Base-by-base conservation (phyloP, 108 stramenopile species). In the Asterionellopsis glacialis region DNA sequence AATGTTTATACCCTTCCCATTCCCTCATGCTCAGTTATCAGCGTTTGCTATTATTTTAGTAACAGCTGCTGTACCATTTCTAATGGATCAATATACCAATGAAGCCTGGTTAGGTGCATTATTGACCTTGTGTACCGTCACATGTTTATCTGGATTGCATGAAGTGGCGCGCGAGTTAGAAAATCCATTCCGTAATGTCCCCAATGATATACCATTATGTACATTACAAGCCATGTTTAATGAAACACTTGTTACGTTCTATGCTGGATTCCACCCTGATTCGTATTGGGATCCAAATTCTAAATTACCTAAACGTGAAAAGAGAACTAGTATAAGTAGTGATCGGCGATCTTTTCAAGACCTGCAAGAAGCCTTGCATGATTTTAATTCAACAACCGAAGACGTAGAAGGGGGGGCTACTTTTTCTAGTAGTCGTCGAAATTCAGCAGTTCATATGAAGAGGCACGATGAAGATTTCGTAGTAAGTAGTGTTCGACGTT, bases 1-100 rank as follows among this genome's bases (percentile, higher is more conserved):
- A 45, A 77, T 73, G 75, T 83, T 57, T 43, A 77, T 82, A 15
- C 89, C 89, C 18, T 91, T 91, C 49, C 89, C 89, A 11, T 87
- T 91, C 59, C 74, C 71, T 1, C 86, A 85, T 73, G 86, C 84
- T 0, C 90, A 91, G 50, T 40, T 88, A 33, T 75, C 77, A 11
- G 80, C 72, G 11, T 65, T 87, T 48, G 87, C 77, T 55, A 65
- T 81, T 16, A 41, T 76, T 9, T 57, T 70, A 25, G 63, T 85
- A 54, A 55, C 82, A 3, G 22, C 64, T 2, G 63, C 68, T 18
- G 66, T 88, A 38, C 81, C 90, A 0, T 74, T 80, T 39, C 59
- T 91, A 55, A 85, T 88, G 86, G 72, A 77, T 62, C 76, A 85
- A 64, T 91, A 81, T 54, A 61, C 72, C 28, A 73, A 77, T 27